Base-by-base conservation (phyloP, 768 basidiomycete species). In the Lentinus tigrinus region DNA sequence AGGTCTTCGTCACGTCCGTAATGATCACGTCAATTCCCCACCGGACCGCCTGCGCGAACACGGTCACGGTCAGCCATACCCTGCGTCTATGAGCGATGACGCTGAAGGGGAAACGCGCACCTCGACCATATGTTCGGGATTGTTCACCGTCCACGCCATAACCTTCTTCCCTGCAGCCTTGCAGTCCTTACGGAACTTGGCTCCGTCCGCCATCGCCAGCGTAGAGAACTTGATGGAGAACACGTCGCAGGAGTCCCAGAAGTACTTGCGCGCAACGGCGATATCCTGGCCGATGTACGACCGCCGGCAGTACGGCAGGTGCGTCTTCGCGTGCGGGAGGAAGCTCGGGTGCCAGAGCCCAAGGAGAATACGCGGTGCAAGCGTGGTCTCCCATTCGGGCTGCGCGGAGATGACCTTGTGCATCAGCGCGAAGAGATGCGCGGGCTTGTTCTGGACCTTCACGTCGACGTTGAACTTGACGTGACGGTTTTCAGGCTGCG, bases 131-230 rank as follows among this genome's bases (percentile, higher is more conserved):
- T 93, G 86, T 53, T 84, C 85, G 10, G 85, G 85, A 46, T 87
- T 81, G 68, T 99, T 99, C 26, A 98, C 96, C 0, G 97, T 99
- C 97, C 95, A 98, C 3, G 94, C 93, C 83, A 95, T 88, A 55
- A 98, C 65, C 63, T 81, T 80, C 81, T 97, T 97, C 19, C 89
- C 89, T 1, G 85, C 85, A 16, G 69, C 77, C 69, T 86, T 85
- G 75, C 93, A 95, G 63, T 95, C 89, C 46, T 77, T 73, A 54
- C 87, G 77, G 77, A 99, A 98, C 82, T 73, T 81, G 58, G 82
- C 78, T 2, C 96, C 96, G 58, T 93, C 91, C 1, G 75, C 71
- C 3, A 85, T 85, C 9, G 87, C 83, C 40, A 98, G 75, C 6
- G 84, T 73, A 0, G 76, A 81, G 73, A 95, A 98, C 39, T 80